Evolutionary conservation across 2,329 filamentous ascomycete genomes (phyloP), one percentile per base, ranked within the genome.

Genomic region (Sporothrix pseudoabietina): DNA sequence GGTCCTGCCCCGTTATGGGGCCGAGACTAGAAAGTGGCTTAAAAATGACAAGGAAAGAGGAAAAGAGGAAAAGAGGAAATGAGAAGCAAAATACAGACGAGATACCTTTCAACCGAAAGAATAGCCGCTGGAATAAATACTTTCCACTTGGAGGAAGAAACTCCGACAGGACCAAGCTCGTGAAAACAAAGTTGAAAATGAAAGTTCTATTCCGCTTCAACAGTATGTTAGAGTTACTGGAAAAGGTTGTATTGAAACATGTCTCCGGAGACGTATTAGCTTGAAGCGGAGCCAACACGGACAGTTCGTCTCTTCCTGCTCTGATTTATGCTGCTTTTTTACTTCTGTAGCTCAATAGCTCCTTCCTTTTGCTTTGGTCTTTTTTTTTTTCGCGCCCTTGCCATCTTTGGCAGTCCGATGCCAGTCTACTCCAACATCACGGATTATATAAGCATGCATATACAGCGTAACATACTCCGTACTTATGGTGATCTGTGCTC

Each of bases 401-500:
- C 59, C 59, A 22, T 10, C 22, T 26, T 41, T 63, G 10, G 19
- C 32, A 22, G 22, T 19, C 19, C 19, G 19, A 22, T 41, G 3
- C 59, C 35, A 41, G 1, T n/a, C 4, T 44, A 6, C n/a, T 22
- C 0, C 9, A 65, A 6, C 19, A 26, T 59, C 30, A 7, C 4
- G 5, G 35, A 19, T 65, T 65, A 65, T 22, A 26, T 65, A 65
- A 65, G 35, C 59, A 65, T 4, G 26, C 8, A 26, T 55, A 30
- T 30, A 26, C 35, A 26, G 19, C 35, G 44, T 19, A 49, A 49
- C 44, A 49, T 19, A 49, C 26, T 26, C 26, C 26, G 26, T 26
- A 26, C 26, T 65, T 30, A 8, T 55, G 35, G 39, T 44, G n/a
- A 44, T 63, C 59, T 63, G 59, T 63, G 59, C 59, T 63, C 59